Evolutionary conservation across 495 filamentous ascomycete species (phyloP).

Genomic region (Xylaria intraflava): DNA sequence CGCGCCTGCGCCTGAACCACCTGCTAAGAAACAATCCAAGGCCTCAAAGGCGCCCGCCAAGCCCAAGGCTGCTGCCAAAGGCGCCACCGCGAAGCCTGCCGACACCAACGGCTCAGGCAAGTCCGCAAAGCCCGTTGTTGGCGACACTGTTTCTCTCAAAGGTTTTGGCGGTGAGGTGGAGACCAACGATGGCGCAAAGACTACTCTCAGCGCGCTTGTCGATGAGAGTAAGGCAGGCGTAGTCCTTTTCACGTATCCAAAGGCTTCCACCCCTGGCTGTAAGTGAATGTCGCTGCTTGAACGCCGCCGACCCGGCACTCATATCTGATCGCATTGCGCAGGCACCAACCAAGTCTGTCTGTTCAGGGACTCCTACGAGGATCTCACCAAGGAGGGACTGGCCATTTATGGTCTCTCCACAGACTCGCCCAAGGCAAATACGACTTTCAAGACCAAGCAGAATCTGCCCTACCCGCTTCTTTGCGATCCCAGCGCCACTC

Average conservation of each 20-base stretch:
- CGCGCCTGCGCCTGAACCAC: slow-evolving; percentile 46
- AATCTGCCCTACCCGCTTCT: slow-evolving; percentile 82
- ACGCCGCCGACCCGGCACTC: slow-evolving; percentile 5
- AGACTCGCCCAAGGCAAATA: slow-evolving; percentile 84
- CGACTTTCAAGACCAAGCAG: slow-evolving; percentile 82
- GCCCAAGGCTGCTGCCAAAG: slow-evolving; percentile 37
- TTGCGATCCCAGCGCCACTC: slow-evolving; percentile 65
- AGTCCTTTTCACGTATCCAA: slow-evolving; percentile 92
- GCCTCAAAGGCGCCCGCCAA: slow-evolving; percentile 25
- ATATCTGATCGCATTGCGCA: slow-evolving; percentile 33
- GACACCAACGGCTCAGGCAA: slow-evolving; percentile 27
- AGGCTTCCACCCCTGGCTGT: slow-evolving; percentile 93
- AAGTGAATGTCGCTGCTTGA: slow-evolving; percentile 37
- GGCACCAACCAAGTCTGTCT: slow-evolving; percentile 89
- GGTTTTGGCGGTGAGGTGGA: slow-evolving; percentile 77
- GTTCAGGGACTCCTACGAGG: slow-evolving; percentile 76
- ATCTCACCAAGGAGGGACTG: slow-evolving; percentile 72
- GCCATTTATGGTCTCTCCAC: slow-evolving; percentile 82
- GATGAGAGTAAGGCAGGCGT: slow-evolving; percentile 79
- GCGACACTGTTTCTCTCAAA: slow-evolving; percentile 55
- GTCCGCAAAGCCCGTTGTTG: slow-evolving; percentile 30
- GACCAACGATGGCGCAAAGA: slow-evolving; percentile 73
- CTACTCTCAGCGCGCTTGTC: slow-evolving; percentile 68
- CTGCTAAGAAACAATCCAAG: slow-evolving; percentile 49
- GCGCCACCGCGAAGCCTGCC: slow-evolving; percentile 28